phyloP scores from a whole-genome alignment of 2,329 filamentous ascomycete genomes.

The Ambrosiella cleistominuta region DNA sequence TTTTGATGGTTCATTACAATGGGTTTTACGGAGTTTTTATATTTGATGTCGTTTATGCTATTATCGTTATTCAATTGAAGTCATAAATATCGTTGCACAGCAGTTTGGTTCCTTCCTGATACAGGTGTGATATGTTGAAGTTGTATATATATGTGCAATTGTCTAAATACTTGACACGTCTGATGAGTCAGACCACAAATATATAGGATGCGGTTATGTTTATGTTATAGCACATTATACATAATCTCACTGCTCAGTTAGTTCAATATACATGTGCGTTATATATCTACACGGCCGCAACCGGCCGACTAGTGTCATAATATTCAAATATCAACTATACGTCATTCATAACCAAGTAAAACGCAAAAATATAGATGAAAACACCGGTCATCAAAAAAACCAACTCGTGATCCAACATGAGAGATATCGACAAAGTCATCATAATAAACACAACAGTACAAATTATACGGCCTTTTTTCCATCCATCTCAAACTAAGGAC shows the following conservation, averaged over 20 bases:
- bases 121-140: no score
- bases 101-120: conserved; percentile 46
- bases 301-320: not conserved
- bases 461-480: not conserved
- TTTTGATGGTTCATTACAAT: not conserved
- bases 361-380: not conserved
- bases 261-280: no score
- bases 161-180: no score
- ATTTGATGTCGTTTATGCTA: conserved; percentile 4
- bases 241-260: not conserved
- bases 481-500: not conserved
- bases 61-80: not conserved
- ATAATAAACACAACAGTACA: not conserved
- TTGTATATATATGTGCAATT: no score
- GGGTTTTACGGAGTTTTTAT: not conserved
- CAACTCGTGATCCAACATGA: not conserved
- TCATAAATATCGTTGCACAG: not conserved
- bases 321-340: conserved; percentile 2
- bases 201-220: no score
- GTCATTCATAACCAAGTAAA: conserved; percentile 5
- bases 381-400: not conserved
- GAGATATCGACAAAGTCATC: not conserved
- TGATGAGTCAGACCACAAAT: no score
- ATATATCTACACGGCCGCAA: not conserved
- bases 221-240: not conserved